A percentile compares a stretch with the other conserved stretches of the same genome.
Conservation (phyloP, 768 basidiomycete genomes). For the Russula abietina region DNA sequence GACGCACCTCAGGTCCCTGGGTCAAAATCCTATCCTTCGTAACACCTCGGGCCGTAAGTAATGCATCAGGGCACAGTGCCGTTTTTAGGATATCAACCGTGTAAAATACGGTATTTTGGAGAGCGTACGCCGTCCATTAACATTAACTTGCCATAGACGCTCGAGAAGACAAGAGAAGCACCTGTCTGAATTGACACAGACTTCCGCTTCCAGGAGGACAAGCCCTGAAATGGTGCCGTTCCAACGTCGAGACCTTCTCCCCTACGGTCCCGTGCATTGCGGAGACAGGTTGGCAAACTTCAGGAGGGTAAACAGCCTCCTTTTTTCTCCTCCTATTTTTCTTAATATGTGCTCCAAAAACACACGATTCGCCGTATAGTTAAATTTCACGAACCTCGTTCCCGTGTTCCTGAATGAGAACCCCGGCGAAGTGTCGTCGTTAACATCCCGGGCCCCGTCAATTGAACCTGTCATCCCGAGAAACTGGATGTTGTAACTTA, state of each 20-base stretch:
- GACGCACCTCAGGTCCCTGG: neutral
- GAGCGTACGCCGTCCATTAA: neutral
- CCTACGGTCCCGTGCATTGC: neutral
- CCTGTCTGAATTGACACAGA: neutral
- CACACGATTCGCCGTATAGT: neutral
- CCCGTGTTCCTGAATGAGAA: neutral
- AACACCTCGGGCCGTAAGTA: neutral
- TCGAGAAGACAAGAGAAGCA: neutral
- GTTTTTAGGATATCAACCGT: neutral
- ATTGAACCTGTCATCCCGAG: neutral
- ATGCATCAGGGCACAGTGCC: neutral
- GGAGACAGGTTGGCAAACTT: neutral
- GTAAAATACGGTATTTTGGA: neutral
- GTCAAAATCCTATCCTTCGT: neutral
- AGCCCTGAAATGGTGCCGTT: neutral
- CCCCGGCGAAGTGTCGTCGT: neutral
- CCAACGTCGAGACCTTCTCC: conserved; percentile 2
- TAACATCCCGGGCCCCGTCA: neutral
- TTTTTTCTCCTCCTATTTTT: neutral
- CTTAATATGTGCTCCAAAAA: neutral
- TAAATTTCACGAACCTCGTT: neutral
- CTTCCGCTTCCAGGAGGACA: neutral
- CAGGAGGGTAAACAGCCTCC: neutral
- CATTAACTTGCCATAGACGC: neutral
- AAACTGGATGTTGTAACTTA: neutral